These are phyloP conservation scores for Blyttiomyces sp. DNA, from an alignment of 371 early-diverging fungal genomes.

Conservation along the genomic window DNA sequence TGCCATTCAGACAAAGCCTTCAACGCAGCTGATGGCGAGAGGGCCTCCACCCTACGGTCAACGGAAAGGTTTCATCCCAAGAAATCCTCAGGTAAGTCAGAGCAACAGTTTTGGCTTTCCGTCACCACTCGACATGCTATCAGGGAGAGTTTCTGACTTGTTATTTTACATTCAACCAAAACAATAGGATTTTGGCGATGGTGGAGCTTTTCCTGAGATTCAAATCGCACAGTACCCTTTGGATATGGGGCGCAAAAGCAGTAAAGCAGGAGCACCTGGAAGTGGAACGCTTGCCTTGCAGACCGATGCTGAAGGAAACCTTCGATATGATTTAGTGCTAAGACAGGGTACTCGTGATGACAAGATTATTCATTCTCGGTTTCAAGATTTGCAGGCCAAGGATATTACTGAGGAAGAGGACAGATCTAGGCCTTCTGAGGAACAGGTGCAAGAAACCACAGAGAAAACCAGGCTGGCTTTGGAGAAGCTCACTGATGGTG, in stretches of 20 bases:
- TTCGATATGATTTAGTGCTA: slow-evolving; percentile 82
- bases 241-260: slow-evolving; percentile 82
- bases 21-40: slow-evolving; percentile 4
- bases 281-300: slow-evolving; percentile 79
- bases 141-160: not conserved
- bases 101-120: not conserved
- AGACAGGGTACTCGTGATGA: slow-evolving; percentile 68
- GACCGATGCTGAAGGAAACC: slow-evolving; percentile 85
- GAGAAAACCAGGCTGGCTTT: slow-evolving; percentile 85
- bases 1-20: not conserved
- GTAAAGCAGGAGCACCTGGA: not conserved
- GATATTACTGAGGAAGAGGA: slow-evolving; percentile 60
- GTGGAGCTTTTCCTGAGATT: slow-evolving; percentile 95
- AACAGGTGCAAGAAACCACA: slow-evolving; percentile 74
- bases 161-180: not conserved
- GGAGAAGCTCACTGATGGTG: slow-evolving; percentile 80
- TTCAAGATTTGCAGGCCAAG: slow-evolving; percentile 78
- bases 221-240: slow-evolving; percentile 87
- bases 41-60: slow-evolving; percentile 80
- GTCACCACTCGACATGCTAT: not conserved
- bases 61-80: slow-evolving; percentile 75
- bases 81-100: slow-evolving; percentile 42
- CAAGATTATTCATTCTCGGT: slow-evolving; percentile 73
- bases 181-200: slow-evolving; percentile 85
- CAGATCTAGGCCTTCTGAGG: slow-evolving; percentile 74